Evolutionary conservation across 495 filamentous ascomycete genomes (phyloP).

Genomic region (Xeromyces bisporus): DNA sequence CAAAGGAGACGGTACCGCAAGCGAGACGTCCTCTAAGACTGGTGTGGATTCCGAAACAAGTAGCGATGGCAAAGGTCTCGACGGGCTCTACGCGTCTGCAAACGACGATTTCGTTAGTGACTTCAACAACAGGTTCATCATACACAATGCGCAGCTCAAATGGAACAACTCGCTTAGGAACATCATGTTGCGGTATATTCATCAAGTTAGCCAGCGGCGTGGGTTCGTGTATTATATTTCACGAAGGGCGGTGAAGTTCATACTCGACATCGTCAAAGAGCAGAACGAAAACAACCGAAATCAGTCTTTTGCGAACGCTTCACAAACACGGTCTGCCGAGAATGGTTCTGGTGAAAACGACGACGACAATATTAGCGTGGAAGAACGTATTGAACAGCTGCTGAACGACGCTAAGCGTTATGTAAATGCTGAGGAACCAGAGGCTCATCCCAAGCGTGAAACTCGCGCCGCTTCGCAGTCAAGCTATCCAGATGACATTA

Average conservation of each 20-base stretch:
- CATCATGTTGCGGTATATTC: slow-evolving; percentile 91
- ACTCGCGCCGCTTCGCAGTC: slow-evolving; percentile 13
- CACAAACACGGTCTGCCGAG: slow-evolving; percentile 14
- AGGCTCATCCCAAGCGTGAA: slow-evolving; percentile 13
- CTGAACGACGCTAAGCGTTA: slow-evolving; percentile 71
- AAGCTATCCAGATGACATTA: slow-evolving; percentile 51
- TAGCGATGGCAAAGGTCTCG: slow-evolving; percentile 22
- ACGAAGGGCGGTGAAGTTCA: slow-evolving; percentile 89
- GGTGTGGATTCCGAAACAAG: slow-evolving; percentile 31
- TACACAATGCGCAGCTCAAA: slow-evolving; percentile 93
- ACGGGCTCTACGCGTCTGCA: slow-evolving; percentile 23
- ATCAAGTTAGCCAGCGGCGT: slow-evolving; percentile 88
- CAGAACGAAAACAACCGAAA: slow-evolving; percentile 52
- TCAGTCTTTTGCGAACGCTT: slow-evolving; percentile 12
- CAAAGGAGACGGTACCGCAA: slow-evolving; percentile 22
- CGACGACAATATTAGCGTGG: slow-evolving; percentile 43
- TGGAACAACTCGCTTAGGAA: slow-evolving; percentile 96
- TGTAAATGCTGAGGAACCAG: slow-evolving; percentile 52
- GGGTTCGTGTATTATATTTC: slow-evolving; percentile 98
- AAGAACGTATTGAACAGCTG: slow-evolving; percentile 76
- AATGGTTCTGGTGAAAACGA: slow-evolving; percentile 30
- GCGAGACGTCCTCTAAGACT: slow-evolving; percentile 28
- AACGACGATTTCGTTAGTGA: slow-evolving; percentile 61
- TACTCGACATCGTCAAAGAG: slow-evolving; percentile 90
- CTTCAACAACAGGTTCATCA: slow-evolving; percentile 96